phyloP scores from a whole-genome alignment of 1,139 yeast genomes.

The Taphrina deformans region DNA sequence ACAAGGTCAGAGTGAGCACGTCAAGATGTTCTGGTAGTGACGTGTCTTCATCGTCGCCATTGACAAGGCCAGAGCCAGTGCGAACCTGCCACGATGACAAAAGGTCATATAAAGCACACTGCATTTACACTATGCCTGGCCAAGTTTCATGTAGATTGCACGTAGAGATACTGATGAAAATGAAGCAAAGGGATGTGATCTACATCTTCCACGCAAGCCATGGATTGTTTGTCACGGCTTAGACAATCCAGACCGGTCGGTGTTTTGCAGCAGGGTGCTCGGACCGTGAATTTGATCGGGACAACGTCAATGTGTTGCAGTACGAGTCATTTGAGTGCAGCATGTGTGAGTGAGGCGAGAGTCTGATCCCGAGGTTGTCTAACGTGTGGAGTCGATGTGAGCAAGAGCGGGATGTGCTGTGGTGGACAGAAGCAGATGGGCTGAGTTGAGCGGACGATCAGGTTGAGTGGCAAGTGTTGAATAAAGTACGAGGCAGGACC shows the following conservation, averaged over 20 bases:
- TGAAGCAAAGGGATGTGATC: too few relatives aligned
- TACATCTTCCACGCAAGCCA: too few relatives aligned
- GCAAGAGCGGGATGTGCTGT: background rate
- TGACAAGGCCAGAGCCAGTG: too few relatives aligned
- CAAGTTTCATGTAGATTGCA: background rate
- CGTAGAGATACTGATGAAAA: too few relatives aligned
- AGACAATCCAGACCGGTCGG: background rate
- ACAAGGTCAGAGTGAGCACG: too few relatives aligned
- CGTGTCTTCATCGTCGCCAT: background rate
- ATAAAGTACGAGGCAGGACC: background rate
- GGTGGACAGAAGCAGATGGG: background rate
- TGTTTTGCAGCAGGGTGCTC: background rate
- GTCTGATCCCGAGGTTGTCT: too few relatives aligned
- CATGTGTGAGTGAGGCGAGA: too few relatives aligned
- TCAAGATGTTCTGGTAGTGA: too few relatives aligned
- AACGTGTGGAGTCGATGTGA: too few relatives aligned
- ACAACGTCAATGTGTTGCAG: too few relatives aligned
- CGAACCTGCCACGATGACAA: conserved; percentile 1
- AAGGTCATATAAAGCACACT: background rate
- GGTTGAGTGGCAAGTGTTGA: background rate
- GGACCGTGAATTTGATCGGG: background rate
- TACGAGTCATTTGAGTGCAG: too few relatives aligned
- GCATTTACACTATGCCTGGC: background rate
- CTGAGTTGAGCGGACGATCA: too few relatives aligned
- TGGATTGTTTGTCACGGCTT: background rate